Evolutionary conservation across 2,329 filamentous ascomycete genomes (phyloP).

Genomic region (Diaporthe australafricana): DNA sequence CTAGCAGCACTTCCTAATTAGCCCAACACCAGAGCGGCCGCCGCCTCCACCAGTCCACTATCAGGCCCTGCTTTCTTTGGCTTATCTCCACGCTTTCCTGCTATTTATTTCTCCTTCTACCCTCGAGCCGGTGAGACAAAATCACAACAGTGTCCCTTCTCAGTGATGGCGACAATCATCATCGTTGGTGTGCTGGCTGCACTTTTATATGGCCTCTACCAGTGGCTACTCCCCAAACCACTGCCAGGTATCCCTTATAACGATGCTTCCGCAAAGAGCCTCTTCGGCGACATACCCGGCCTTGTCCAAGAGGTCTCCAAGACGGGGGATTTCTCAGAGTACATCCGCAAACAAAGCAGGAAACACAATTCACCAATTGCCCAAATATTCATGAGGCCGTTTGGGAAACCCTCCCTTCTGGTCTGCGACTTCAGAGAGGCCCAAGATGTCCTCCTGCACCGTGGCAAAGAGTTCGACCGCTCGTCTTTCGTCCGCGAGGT

Average conservation of each 20-base stretch:
- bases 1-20: neutral
- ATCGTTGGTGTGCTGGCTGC: neutral
- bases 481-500: constrained; percentile 45
- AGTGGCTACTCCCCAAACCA: constrained; percentile 42
- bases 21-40: neutral
- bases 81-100: neutral
- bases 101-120: neutral
- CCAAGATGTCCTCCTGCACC: constrained; percentile 32
- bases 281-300: constrained; percentile 43
- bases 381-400: constrained; percentile 50
- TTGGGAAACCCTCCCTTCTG: constrained; percentile 35
- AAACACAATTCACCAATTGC: constrained; percentile 42
- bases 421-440: constrained; percentile 30
- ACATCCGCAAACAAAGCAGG: constrained; percentile 35
- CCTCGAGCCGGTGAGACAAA: neutral
- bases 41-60: neutral
- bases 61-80: neutral
- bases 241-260: constrained; percentile 47
- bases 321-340: constrained; percentile 35
- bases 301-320: constrained; percentile 30
- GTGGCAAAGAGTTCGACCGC: constrained; percentile 30
- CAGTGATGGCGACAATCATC: neutral
- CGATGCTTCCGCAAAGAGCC: constrained; percentile 32
- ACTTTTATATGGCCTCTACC: constrained; percentile 31
- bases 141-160: neutral